Conservation (phyloP, 805 yeast genomes). For the Barnettozyma salicaria region DNA sequence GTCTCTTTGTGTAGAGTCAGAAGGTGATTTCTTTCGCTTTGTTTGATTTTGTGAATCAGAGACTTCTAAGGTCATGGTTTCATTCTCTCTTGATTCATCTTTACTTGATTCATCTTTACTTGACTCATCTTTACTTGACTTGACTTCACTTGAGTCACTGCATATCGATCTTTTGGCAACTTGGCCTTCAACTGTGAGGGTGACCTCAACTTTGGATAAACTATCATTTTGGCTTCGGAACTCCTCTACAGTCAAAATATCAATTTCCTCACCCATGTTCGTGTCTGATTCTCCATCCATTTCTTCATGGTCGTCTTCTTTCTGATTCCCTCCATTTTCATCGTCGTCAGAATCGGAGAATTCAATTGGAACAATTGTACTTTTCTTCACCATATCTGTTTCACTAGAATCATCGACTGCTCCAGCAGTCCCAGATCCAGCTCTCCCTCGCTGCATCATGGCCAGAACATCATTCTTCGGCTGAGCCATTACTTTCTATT, state of each 20-base stretch:
- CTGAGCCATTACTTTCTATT: neutral
- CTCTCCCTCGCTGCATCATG: conserved; percentile 3
- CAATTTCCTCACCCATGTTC: no score
- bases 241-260: neutral
- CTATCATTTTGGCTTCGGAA: neutral
- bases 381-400: neutral
- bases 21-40: neutral
- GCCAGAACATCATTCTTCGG: conserved; percentile 5
- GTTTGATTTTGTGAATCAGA: no score
- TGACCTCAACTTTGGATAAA: neutral
- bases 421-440: neutral
- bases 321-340: neutral
- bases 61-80: no score
- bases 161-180: no score
- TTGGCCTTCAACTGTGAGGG: no score
- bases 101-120: neutral
- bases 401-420: neutral
- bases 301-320: conserved; percentile 1
- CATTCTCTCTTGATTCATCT: neutral
- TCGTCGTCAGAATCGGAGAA: neutral
- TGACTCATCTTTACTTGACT: no score
- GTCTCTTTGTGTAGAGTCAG: neutral
- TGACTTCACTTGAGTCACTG: no score
- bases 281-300: no score
- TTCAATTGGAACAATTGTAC: neutral